A percentile compares a stretch with the other conserved stretches of the same genome.
Conservation (phyloP, 805 yeast genomes). For the Sugiyamaella floridensis region DNA sequence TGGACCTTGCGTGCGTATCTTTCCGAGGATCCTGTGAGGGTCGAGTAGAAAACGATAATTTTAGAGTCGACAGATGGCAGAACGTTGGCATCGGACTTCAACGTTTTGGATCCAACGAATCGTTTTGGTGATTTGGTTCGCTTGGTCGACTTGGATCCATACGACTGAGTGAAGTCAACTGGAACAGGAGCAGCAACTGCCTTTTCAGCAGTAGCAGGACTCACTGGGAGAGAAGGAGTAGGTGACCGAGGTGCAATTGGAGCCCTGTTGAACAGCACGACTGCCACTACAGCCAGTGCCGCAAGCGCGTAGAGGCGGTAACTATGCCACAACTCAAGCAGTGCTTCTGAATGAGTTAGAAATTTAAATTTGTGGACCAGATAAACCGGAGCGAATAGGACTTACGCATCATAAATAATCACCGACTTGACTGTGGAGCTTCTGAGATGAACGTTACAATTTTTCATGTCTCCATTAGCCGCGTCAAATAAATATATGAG, state of each 20-base stretch:
- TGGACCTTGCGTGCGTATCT: slow-evolving; percentile 53
- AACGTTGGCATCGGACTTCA: neutral
- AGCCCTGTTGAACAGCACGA: neutral
- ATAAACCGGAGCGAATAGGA: neutral
- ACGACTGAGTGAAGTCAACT: slow-evolving; percentile 20
- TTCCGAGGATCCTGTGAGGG: slow-evolving; percentile 77
- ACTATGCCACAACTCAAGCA: slow-evolving; percentile 10
- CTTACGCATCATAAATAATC: neutral
- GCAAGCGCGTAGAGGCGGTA: slow-evolving; percentile 12
- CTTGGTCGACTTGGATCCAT: neutral
- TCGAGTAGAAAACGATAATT: slow-evolving; percentile 67
- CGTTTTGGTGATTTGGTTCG: slow-evolving; percentile 15
- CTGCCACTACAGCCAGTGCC: slow-evolving; percentile 8
- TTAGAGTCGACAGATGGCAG: slow-evolving; percentile 4
- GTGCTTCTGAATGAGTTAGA: neutral
- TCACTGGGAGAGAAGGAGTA: neutral
- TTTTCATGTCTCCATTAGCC: neutral
- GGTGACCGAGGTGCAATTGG: no score
- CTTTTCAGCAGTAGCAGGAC: neutral
- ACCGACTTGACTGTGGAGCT: neutral
- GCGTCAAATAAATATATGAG: neutral
- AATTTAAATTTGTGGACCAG: neutral
- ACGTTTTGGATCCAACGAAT: slow-evolving; percentile 5
- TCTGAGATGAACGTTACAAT: neutral
- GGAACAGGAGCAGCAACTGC: slow-evolving; percentile 16